Evolutionary conservation across 306 rosid genomes (phyloP).

Genomic region (Psophocarpus tetragonolobus): DNA sequence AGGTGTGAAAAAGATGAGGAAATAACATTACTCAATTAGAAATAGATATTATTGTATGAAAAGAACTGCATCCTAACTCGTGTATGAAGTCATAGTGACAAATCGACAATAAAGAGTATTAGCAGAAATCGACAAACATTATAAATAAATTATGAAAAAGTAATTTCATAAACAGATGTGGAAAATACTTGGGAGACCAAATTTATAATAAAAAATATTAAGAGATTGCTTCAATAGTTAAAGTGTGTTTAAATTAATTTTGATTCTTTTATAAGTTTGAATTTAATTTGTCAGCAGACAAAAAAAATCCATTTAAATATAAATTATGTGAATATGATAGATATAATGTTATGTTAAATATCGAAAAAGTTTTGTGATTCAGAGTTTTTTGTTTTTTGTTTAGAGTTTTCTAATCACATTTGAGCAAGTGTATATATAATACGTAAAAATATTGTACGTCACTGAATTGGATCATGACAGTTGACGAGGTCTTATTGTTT

Average conservation of each 20-base stretch:
- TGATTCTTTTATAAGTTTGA: background rate
- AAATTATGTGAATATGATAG: background rate
- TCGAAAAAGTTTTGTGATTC: too few relatives aligned
- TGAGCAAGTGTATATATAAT: too few relatives aligned
- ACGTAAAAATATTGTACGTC: background rate
- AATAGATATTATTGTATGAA: background rate
- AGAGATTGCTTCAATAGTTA: background rate
- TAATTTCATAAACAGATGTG: background rate
- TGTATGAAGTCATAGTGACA: background rate
- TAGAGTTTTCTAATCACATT: too few relatives aligned
- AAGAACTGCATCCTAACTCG: background rate
- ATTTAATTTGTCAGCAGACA: background rate
- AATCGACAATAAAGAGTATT: background rate
- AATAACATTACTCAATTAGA: background rate
- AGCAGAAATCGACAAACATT: background rate
- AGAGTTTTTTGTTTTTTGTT: too few relatives aligned
- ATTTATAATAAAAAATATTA: background rate
- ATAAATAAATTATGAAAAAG: background rate
- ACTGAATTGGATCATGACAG: background rate
- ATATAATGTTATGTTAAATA: too few relatives aligned
- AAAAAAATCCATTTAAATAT: background rate
- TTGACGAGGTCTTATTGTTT: background rate
- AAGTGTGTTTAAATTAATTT: background rate
- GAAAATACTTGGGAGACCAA: background rate
- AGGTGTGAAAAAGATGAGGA: background rate